phyloP scores from a whole-genome alignment of 371 early-diverging fungal genomes.

The Lichtheimia ornata region DNA sequence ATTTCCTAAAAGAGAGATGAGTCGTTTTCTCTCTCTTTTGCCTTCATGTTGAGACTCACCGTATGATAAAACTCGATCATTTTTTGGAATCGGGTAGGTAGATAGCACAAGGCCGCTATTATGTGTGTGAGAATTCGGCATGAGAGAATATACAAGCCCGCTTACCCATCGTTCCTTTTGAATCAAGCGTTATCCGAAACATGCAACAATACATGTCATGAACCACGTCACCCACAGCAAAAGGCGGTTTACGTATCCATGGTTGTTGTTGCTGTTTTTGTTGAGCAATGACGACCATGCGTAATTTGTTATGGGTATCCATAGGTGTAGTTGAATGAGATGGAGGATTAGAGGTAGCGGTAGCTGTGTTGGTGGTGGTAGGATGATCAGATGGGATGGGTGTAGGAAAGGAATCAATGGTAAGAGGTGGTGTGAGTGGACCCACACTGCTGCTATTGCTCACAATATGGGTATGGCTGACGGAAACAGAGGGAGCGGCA shows the following conservation, averaged over 20 bases:
- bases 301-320: neutral
- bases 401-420: neutral
- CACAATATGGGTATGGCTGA: conserved; percentile 8
- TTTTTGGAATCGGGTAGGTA: conserved; percentile 25
- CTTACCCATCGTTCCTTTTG: conserved; percentile 23
- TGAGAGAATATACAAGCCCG: neutral
- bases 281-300: neutral
- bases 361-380: neutral
- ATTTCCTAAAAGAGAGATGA: conserved; percentile 13
- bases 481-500: conserved; percentile 13
- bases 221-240: conserved; percentile 12
- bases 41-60: conserved; percentile 9
- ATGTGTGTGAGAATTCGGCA: neutral
- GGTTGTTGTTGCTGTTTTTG: conserved; percentile 5
- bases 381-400: neutral
- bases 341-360: neutral
- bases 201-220: conserved; percentile 20
- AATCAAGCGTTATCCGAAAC: conserved; percentile 23
- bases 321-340: neutral
- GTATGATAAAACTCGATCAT: conserved; percentile 31
- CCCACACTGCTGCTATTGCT: conserved; percentile 12
- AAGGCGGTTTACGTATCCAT: conserved; percentile 2
- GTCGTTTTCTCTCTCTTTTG: neutral
- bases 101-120: conserved; percentile 28
- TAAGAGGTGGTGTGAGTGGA: conserved; percentile 16